Base-by-base conservation (phyloP, 108 stramenopile species). In the Epithemia pelagica region DNA sequence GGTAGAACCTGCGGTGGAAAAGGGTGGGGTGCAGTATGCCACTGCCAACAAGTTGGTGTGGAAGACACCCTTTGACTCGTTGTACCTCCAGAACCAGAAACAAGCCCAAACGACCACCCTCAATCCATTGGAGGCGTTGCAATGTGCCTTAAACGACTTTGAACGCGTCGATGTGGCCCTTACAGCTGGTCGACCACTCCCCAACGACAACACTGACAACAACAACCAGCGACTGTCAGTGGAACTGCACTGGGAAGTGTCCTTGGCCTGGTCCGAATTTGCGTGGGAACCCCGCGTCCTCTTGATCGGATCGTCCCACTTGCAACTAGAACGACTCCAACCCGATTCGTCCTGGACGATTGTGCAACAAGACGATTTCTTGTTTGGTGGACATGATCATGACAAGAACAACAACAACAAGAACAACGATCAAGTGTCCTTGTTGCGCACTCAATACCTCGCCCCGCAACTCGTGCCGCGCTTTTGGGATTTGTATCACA, bases 401-500 rank as follows among this genome's bases (percentile, higher is more conserved):
- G 65, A 67, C 0, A 46, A 56, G 55, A 61, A 60, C 8, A 26
- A 60, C 32, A 26, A 61, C 60, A 37, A 32, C 30, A 28, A 61
- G 51, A 61, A 26, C 56, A 7, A 26, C 37, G 37, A 46, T 15
- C 37, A 15, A 10, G 37, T 15, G 15, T 46, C 37, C 37, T 46
- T 46, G 5, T 46, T 28, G 29, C 30, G 46, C 64, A 15, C 58
- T 15, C 19, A 70, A 77, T 15, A 51, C 30, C 22, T 92, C 1
- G 64, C 75, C 22, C 52, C 64, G 10, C 89, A 92, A 58, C 54
- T 89, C 23, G 7, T 62, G 22, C 92, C 92, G 27, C 76, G 87
- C 19, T 93, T 93, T 67, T 93, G 92, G 92, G 92, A 93, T 73
- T 33, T 75, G 8, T 93, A 93, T 65, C 92, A 93, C 68, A 82